Evolutionary conservation across 805 yeast species (phyloP), one percentile per base, ranked within the genome.

Genomic region (Isabelozyma gotoi): DNA sequence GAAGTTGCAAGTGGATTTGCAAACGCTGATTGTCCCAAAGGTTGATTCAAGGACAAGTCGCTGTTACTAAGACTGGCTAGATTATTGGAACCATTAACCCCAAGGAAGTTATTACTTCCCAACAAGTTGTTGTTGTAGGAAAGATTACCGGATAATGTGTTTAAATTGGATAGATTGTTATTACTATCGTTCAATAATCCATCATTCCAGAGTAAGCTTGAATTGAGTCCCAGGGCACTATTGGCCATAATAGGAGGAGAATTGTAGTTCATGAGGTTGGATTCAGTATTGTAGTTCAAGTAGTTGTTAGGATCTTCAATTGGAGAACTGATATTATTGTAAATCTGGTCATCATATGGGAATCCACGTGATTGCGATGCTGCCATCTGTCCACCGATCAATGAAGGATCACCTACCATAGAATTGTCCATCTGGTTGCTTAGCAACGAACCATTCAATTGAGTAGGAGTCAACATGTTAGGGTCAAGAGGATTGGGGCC

Each of bases 261-360:
- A 10, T 24, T 24, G 29, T 24, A 24, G 29, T 24, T 24, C 29
- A 24, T 24, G 29, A 24, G 12, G 12, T 24, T 24, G 29, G 8
- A 10, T 10, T 24, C 29, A n/a, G 29, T 10, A n/a, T 7, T 24
- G 29, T 24, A 24, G 7, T 24, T 24, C 4, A 24, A 10, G 8
- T 10, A 10, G 29, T n/a, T 24, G 10, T n/a, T 24, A 24, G 29
- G 29, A n/a, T 24, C 29, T 24, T 24, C 29, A 24, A 24, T 24
- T 10, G 29, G 29, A 24, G 29, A 24, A 3, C 29, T 24, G 29
- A 24, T 24, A n/a, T n/a, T 24, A 24, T 24, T 38, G 39, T 55
- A 55, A 12, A 51, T 45, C 36, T 42, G 46, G 34, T 55, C 59
- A 31, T 55, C 58, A 38, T 55, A 55, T 7, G 58, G 58, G 35